Conservation (phyloP, 805 yeast genomes). For the Ogataea saltuana region DNA sequence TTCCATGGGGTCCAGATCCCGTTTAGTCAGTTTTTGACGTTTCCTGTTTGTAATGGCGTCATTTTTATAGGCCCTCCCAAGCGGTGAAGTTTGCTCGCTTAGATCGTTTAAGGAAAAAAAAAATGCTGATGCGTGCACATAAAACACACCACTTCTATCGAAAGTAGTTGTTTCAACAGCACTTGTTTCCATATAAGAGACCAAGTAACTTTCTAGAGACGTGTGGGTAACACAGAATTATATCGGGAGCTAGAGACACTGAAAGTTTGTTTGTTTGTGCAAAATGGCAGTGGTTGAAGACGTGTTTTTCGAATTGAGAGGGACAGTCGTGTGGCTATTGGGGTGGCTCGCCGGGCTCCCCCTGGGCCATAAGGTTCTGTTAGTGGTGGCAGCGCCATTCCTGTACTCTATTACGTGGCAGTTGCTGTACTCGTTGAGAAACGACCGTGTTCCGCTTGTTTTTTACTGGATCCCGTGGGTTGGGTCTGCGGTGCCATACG, state of each 20-base stretch:
- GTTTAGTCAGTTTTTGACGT: background rate
- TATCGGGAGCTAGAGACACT: background rate
- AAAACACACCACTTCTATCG: slow-evolving; percentile 8
- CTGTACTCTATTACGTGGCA: slow-evolving; percentile 68
- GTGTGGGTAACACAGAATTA: no score
- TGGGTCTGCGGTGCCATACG: slow-evolving; percentile 87
- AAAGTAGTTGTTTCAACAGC: background rate
- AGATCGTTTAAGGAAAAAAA: slow-evolving; percentile 6
- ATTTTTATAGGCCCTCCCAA: slow-evolving; percentile 8
- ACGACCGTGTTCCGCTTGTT: slow-evolving; percentile 85
- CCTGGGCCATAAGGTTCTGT: slow-evolving; percentile 30
- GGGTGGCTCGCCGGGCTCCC: slow-evolving; percentile 18
- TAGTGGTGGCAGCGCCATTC: slow-evolving; percentile 55
- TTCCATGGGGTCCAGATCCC: no score
- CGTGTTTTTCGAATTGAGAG: slow-evolving; percentile 21
- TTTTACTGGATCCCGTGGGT: slow-evolving; percentile 95
- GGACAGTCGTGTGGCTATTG: slow-evolving; percentile 1
- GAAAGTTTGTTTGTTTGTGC: background rate
- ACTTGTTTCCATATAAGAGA: no score
- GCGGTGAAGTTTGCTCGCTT: no score
- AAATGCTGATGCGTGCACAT: background rate
- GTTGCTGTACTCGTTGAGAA: slow-evolving; percentile 65
- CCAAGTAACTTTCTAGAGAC: no score
- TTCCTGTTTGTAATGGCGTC: background rate
- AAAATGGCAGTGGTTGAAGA: slow-evolving; percentile 32